Conservation (phyloP, 257 asterid genomes). For the Nicotiana attenuata region DNA sequence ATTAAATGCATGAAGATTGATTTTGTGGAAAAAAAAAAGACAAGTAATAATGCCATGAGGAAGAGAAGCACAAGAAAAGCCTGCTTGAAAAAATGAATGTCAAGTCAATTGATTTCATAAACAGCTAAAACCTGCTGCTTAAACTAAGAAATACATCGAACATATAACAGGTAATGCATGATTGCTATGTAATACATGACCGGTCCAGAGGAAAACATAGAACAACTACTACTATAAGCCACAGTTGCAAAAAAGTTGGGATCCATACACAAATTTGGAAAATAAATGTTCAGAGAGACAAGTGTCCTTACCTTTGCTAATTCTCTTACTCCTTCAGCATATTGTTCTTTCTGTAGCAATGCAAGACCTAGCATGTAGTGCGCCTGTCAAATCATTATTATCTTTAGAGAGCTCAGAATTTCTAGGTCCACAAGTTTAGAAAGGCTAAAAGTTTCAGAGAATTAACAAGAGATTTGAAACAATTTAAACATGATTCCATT, state of each 20-base stretch:
- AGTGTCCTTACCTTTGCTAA: constrained; percentile 44
- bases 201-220: neutral
- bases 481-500: neutral
- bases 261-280: neutral
- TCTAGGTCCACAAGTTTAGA: neutral
- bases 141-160: neutral
- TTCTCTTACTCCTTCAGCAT: constrained; percentile 52
- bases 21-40: too few relatives aligned
- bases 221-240: too few relatives aligned
- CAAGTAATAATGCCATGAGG: too few relatives aligned
- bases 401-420: neutral
- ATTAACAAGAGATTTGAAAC: neutral
- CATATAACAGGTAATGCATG: neutral
- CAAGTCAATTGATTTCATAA: neutral
- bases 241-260: too few relatives aligned
- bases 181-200: neutral
- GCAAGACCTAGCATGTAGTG: constrained; percentile 75
- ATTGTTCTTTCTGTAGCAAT: constrained; percentile 44
- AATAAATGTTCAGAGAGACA: neutral
- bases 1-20: too few relatives aligned
- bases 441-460: neutral
- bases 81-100: too few relatives aligned
- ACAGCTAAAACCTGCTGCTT: neutral
- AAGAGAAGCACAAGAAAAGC: too few relatives aligned
- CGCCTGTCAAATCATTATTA: constrained; percentile 35